Evolutionary conservation across 306 rosid genomes (phyloP), one percentile per base, ranked within the genome.

Genomic region (Cicer cuneatum): DNA sequence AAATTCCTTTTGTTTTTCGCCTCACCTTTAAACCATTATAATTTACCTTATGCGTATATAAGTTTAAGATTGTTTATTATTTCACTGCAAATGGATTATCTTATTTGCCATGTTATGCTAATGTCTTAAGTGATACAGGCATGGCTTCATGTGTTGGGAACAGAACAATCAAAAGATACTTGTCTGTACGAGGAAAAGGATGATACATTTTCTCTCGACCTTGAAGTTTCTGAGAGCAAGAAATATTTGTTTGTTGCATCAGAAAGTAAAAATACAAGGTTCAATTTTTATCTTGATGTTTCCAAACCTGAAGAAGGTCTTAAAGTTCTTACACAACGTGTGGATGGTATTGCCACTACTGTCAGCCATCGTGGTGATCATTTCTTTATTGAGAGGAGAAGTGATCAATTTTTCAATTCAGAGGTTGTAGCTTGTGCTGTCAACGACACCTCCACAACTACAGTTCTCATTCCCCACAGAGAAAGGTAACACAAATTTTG

Each of bases 361-460:
- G 91, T 85, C 51, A 88, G 90, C 76, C 98, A 93, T 83, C 90
- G 96, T 46, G 97, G 97, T 42, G 83, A 86, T 87, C 92, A 93
- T 78, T 91, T 93, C 80, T 89, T 85, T 77, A 84, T 93, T 52
- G 52, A 58, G 73, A 89, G 92, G 83, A 86, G 96, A 80, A 93
- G 96, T 10, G 80, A 83, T 13, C 83, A 88, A 69, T 82, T 86
- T 80, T 91, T 91, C 84, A 93, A 93, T 82, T 91, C 96, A 43
- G 96, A 93, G 82, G 77, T 93, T 64, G 83, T 91, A 78, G 96
- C 92, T 69, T 91, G 96, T 71, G 77, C 96, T 6, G 19, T 91
- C 76, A 85, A 86, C 75, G 71, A 89, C 82, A 77, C 82, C 79
- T 83, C 88, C 57, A 88, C 92, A 43, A 85, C 86, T 54, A 80